These are phyloP conservation scores for Hypholoma fasciculare DNA, from an alignment of 768 basidiomycete genomes.

Conservation along the genomic window DNA sequence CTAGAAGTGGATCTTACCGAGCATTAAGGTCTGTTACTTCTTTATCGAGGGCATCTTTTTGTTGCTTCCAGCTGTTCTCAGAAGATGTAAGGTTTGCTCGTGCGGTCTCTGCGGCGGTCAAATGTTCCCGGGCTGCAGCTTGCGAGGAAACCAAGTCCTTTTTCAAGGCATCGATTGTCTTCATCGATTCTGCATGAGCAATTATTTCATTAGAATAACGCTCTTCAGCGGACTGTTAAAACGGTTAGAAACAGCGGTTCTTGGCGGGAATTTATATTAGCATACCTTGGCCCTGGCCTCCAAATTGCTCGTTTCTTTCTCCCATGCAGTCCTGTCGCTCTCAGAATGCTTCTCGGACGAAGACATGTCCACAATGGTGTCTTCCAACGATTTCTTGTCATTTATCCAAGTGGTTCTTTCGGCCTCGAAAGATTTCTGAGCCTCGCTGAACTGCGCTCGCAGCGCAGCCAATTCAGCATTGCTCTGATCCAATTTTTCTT, in stretches of 20 bases:
- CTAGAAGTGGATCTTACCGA: constrained; percentile 46
- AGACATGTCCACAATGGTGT: constrained; percentile 78
- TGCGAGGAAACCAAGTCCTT: constrained; percentile 58
- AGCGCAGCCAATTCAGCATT: constrained; percentile 55
- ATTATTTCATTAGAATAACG: constrained; percentile 82
- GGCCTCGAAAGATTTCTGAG: constrained; percentile 64
- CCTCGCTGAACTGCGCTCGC: constrained; percentile 49
- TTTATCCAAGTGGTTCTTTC: constrained; percentile 71
- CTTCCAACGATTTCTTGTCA: constrained; percentile 83
- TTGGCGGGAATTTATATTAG: background rate
- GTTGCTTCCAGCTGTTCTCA: constrained; percentile 79
- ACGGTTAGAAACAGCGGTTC: background rate
- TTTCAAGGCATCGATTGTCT: constrained; percentile 63
- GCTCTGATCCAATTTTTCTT: constrained; percentile 56
- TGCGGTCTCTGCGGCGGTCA: constrained; percentile 70
- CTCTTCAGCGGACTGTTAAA: constrained; percentile 67
- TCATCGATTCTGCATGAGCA: constrained; percentile 84
- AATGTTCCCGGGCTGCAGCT: constrained; percentile 54
- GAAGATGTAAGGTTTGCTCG: constrained; percentile 69
- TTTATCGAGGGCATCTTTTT: constrained; percentile 75
- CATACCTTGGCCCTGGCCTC: constrained; percentile 71
- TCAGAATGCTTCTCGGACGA: constrained; percentile 70
- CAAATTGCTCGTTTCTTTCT: constrained; percentile 63
- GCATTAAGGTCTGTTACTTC: constrained; percentile 72
- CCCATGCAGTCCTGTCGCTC: constrained; percentile 61